phyloP scores from a whole-genome alignment of 2,329 filamentous ascomycete genomes.

The Pestalotiopsis sp. region DNA sequence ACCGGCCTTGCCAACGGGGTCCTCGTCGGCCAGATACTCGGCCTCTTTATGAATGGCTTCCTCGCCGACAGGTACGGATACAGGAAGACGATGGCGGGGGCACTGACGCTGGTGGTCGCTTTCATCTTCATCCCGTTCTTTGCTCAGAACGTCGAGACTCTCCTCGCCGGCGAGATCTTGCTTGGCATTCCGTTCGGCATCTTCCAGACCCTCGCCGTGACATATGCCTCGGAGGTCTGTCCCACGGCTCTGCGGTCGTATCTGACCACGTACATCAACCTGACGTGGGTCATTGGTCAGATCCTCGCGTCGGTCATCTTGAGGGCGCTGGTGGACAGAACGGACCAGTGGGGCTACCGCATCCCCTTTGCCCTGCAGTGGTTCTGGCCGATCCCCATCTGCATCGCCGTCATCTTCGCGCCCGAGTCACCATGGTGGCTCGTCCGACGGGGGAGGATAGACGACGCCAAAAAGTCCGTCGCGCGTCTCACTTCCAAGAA shows the following conservation, averaged over 20 bases:
- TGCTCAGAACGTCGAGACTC: conserved; percentile 23
- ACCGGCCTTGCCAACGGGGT: conserved; percentile 28
- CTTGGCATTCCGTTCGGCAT: conserved; percentile 35
- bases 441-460: conserved; percentile 8
- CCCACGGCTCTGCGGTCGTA: not conserved
- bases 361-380: conserved; percentile 18
- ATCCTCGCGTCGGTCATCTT: conserved; percentile 13
- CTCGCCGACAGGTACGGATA: conserved; percentile 32
- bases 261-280: conserved; percentile 16
- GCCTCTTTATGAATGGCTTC: conserved; percentile 13
- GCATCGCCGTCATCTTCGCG: not conserved
- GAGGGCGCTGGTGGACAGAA: conserved; percentile 9
- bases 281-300: conserved; percentile 15
- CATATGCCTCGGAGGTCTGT: conserved; percentile 24
- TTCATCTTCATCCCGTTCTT: conserved; percentile 34
- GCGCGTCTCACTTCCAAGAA: not conserved
- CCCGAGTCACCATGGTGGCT: conserved; percentile 16
- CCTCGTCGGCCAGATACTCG: conserved; percentile 1
- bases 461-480: conserved; percentile 14
- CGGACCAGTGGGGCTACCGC: conserved; percentile 13
- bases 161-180: conserved; percentile 32
- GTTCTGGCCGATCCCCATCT: conserved; percentile 6
- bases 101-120: conserved; percentile 29
- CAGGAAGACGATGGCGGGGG: conserved; percentile 31
- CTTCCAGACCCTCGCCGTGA: conserved; percentile 33